These are phyloP conservation scores for Polytrichum commune DNA, from an alignment of 225 moss, liverwort and hornwort species.

Conservation along the genomic window DNA sequence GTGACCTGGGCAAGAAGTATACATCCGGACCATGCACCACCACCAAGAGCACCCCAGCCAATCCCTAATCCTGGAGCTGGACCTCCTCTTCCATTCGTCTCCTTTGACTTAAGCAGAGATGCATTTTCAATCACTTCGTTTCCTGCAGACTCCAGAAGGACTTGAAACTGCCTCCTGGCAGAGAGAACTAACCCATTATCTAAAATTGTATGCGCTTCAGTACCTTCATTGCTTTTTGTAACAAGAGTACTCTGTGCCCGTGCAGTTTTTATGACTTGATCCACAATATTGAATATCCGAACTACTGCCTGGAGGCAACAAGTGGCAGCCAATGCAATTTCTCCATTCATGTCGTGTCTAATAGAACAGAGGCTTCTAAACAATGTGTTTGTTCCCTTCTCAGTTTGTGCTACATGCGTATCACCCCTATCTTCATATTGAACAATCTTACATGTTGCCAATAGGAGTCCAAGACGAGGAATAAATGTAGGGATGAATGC, in stretches of 20 bases:
- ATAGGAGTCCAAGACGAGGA: conserved; percentile 74
- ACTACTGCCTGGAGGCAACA: conserved; percentile 63
- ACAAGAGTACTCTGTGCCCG: conserved; percentile 32
- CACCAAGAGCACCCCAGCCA: conserved; percentile 80
- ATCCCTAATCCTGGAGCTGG: conserved; percentile 88
- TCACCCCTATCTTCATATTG: conserved; percentile 7
- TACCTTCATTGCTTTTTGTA: conserved; percentile 24
- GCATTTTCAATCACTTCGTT: conserved; percentile 43
- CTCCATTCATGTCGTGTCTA: conserved; percentile 44
- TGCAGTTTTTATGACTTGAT: conserved; percentile 59
- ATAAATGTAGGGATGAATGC: conserved; percentile 92
- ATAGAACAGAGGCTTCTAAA: conserved; percentile 47
- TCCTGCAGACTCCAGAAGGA: conserved; percentile 38
- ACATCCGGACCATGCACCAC: conserved; percentile 79
- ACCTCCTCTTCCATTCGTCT: conserved; percentile 70
- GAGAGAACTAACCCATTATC: conserved; percentile 59
- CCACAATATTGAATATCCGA: conserved; percentile 59
- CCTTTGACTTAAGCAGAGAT: conserved; percentile 42
- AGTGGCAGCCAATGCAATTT: conserved; percentile 58
- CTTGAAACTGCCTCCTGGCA: conserved; percentile 41
- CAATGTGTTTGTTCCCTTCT: conserved; percentile 30
- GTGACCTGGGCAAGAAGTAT: conserved; percentile 63
- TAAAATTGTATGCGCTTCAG: conserved; percentile 43
- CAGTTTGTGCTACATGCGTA: background rate
- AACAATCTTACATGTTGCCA: conserved; percentile 62